phyloP scores from a whole-genome alignment of 805 yeast species.

The Candida rishiriensis region DNA sequence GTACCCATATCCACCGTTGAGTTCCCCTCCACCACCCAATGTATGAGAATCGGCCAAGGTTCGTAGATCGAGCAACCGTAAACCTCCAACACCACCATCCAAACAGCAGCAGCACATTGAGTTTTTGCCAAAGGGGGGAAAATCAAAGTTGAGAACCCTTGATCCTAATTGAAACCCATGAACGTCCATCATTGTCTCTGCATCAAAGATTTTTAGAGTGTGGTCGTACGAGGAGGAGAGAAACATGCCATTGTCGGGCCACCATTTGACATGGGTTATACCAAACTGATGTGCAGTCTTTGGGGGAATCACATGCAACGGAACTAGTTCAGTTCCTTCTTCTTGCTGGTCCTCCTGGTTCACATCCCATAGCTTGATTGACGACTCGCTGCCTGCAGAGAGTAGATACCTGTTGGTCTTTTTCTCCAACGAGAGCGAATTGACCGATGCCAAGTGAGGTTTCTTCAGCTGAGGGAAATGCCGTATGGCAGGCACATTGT shows the following conservation, averaged over 20 bases:
- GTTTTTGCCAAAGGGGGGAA: slow-evolving; percentile 40
- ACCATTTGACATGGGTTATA: slow-evolving; percentile 74
- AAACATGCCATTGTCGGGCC: slow-evolving; percentile 91
- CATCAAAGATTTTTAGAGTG: slow-evolving; percentile 76
- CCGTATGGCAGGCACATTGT: slow-evolving; percentile 11
- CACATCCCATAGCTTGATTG: slow-evolving; percentile 64
- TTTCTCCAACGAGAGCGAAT: slow-evolving; percentile 54
- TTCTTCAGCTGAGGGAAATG: slow-evolving; percentile 35
- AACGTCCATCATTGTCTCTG: slow-evolving; percentile 58
- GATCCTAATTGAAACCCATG: slow-evolving; percentile 60
- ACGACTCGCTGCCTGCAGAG: slow-evolving; percentile 72
- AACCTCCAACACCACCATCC: slow-evolving; percentile 42
- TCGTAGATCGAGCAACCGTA: slow-evolving; percentile 65
- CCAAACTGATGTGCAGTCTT: slow-evolving; percentile 62
- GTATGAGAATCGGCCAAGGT: slow-evolving; percentile 72
- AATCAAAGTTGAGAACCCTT: slow-evolving; percentile 64
- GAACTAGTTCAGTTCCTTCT: slow-evolving; percentile 14
- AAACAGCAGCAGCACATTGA: slow-evolving; percentile 69
- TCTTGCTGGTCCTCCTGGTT: slow-evolving; percentile 18
- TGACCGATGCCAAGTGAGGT: slow-evolving; percentile 51
- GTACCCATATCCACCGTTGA: slow-evolving; percentile 27
- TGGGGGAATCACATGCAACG: slow-evolving; percentile 24
- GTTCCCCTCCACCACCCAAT: slow-evolving; percentile 34
- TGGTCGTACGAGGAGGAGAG: slow-evolving; percentile 78
- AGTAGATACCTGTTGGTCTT: slow-evolving; percentile 43